A percentile compares a stretch with the other conserved stretches of the same genome.
phyloP scores from a whole-genome alignment of 352 stramenopile species.

The Globisporangium heterothallicum region DNA sequence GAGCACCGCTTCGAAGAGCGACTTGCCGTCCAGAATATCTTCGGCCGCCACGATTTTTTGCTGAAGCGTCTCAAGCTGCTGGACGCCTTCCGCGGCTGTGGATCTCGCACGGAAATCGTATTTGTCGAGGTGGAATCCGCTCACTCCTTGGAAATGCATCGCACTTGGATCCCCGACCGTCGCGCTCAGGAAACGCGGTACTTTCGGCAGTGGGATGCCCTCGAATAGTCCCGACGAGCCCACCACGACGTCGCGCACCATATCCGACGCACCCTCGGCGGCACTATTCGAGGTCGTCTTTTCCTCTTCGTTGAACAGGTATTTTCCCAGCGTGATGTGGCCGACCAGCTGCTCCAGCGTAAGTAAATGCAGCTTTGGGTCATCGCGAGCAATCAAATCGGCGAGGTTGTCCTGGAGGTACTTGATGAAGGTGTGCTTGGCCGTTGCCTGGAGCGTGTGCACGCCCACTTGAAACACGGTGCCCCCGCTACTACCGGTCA shows the following conservation, averaged over 20 bases:
- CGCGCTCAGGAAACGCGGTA: conserved; percentile 17
- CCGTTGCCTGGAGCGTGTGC: conserved; percentile 26
- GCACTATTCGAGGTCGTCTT: neutral
- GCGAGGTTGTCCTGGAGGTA: conserved; percentile 24
- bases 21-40: conserved; percentile 6
- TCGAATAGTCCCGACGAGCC: conserved; percentile 19
- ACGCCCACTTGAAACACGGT: conserved; percentile 19
- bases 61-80: neutral
- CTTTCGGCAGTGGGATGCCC: conserved; percentile 3
- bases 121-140: conserved; percentile 10
- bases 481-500: neutral
- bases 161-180: neutral
- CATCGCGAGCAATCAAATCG: conserved; percentile 18
- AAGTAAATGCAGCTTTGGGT: conserved; percentile 19
- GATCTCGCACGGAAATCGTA: conserved; percentile 2
- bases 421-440: conserved; percentile 22
- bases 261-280: no score
- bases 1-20: conserved; percentile 8
- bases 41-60: neutral
- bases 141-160: conserved; percentile 1
- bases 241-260: conserved; percentile 12
- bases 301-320: conserved; percentile 8
- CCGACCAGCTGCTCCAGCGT: conserved; percentile 24
- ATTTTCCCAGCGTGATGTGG: conserved; percentile 21
- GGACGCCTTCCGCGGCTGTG: conserved; percentile 1